phyloP scores from a whole-genome alignment of 1,284 basidiomycete genomes.

The Sanghuangporus baumii region DNA sequence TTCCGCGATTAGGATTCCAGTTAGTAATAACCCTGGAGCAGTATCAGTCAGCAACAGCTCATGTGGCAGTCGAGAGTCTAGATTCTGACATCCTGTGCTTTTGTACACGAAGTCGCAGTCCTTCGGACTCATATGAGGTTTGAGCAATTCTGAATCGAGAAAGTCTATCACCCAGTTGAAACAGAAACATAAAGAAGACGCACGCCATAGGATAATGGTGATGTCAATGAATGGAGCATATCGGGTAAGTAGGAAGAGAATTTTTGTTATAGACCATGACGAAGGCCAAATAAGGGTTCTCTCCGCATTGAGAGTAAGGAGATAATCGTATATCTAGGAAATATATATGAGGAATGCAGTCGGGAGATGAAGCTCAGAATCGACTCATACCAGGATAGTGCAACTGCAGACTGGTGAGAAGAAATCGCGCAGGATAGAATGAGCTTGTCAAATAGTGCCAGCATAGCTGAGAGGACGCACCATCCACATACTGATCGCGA shows the following conservation, averaged over 20 bases:
- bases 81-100: constrained; percentile 1
- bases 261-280: constrained; percentile 1
- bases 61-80: not conserved
- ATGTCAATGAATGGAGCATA: constrained; percentile 7
- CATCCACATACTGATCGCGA: not conserved
- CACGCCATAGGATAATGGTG: constrained; percentile 9
- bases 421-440: not conserved
- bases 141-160: not conserved
- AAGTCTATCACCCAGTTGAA: not conserved
- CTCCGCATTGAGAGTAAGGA: constrained; percentile 5
- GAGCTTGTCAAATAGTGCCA: not conserved
- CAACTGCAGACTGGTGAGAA: not conserved
- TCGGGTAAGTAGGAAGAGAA: constrained; percentile 2
- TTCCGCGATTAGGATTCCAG: constrained; percentile 1
- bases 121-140: not conserved
- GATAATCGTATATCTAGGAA: constrained; percentile 1
- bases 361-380: no score
- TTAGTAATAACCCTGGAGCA: not conserved
- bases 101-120: not conserved
- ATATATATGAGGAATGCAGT: not conserved
- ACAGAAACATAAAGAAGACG: not conserved
- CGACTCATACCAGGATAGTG: not conserved
- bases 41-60: not conserved
- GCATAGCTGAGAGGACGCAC: not conserved
- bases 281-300: constrained; percentile 4